Evolutionary conservation across 1,139 yeast genomes (phyloP).

Genomic region (Trichomonascaceae sp.): DNA sequence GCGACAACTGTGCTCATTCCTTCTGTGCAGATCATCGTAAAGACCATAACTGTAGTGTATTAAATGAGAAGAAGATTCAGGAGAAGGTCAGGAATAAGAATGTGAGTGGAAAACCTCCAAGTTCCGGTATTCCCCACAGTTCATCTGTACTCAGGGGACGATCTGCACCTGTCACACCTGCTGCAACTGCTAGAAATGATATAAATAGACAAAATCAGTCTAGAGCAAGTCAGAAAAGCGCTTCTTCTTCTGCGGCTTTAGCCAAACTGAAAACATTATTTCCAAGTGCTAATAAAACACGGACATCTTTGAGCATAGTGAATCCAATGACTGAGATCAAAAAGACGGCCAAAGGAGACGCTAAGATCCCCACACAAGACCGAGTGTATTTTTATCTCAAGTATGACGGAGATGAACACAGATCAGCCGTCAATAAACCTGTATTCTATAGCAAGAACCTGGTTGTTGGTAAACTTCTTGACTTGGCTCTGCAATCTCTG

Average conservation of each 20-base stretch:
- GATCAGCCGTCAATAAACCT: conserved; percentile 33
- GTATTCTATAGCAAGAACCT: conserved; percentile 55
- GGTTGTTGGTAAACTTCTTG: conserved; percentile 77
- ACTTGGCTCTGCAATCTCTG: conserved; percentile 52
- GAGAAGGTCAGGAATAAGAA: neutral
- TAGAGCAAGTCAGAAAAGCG: neutral
- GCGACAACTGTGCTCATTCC: conserved; percentile 44
- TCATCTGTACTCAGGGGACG: neutral
- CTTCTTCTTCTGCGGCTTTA: conserved; percentile 4
- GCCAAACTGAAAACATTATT: conserved; percentile 8
- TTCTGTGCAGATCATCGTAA: conserved; percentile 48
- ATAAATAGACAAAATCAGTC: conserved; percentile 1
- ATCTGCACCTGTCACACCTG: no score
- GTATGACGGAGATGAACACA: conserved; percentile 25
- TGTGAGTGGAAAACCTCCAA: neutral
- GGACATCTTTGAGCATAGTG: neutral
- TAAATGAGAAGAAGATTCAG: conserved; percentile 23
- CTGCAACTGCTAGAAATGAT: neutral
- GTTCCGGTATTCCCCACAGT: neutral
- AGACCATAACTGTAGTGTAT: conserved; percentile 25
- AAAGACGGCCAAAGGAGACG: conserved; percentile 63
- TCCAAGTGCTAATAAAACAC: conserved; percentile 1
- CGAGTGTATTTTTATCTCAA: conserved; percentile 57
- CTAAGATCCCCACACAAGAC: conserved; percentile 46
- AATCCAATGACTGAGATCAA: conserved; percentile 36